Conservation (phyloP, 225 moss, liverwort and hornwort genomes). For the Pleurozium schreberi region DNA sequence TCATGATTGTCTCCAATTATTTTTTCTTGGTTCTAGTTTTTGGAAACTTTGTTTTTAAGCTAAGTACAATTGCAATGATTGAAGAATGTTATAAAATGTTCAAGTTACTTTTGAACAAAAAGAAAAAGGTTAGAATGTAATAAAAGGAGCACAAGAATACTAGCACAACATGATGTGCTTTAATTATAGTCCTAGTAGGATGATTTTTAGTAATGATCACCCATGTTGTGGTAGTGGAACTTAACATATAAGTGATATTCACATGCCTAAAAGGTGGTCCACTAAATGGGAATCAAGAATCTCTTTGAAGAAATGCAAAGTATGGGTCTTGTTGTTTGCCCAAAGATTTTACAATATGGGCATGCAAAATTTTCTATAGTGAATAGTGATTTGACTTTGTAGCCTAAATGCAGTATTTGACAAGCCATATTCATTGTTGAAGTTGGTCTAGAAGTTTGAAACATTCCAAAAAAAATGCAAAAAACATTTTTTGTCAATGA, state of each 20-base stretch:
- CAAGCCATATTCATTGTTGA: neutral
- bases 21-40: neutral
- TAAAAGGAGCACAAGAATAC: neutral
- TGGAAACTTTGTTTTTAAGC: neutral
- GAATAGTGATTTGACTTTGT: neutral
- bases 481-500: neutral
- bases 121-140: neutral
- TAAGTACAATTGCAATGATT: neutral
- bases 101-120: neutral
- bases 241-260: neutral
- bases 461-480: neutral
- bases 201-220: neutral
- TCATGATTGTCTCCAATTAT: neutral
- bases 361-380: neutral
- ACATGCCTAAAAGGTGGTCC: neutral
- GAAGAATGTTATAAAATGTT: too few relatives aligned
- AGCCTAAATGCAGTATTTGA: neutral
- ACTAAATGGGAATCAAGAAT: neutral
- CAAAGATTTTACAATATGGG: rapidly evolving
- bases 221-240: neutral
- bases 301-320: neutral
- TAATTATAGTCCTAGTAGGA: neutral
- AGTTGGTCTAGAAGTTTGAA: rapidly evolving
- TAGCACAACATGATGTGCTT: neutral
- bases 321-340: neutral